Percentiles rank a stretch among this genome's conserved stretches.
phyloP scores from a whole-genome alignment of 306 rosid species.

The Rosa lucieae region DNA sequence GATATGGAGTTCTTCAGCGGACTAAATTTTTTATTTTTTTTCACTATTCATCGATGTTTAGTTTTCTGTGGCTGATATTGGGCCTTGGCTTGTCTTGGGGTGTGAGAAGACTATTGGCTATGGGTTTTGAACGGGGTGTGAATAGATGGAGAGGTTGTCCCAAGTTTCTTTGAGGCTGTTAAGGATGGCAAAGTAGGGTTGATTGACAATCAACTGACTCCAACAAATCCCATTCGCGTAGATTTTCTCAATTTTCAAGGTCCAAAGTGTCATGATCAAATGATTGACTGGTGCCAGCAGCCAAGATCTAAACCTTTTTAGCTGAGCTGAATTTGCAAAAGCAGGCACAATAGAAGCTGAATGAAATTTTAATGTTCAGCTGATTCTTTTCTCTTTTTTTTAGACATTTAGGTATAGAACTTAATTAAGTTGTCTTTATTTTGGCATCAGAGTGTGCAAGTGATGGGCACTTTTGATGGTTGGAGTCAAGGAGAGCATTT shows the following conservation, averaged over 20 bases:
- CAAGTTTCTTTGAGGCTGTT: background rate
- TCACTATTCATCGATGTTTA: background rate
- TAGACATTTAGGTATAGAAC: background rate
- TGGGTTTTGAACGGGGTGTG: background rate
- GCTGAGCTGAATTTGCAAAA: background rate
- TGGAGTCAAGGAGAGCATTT: constrained; percentile 96
- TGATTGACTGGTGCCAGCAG: background rate
- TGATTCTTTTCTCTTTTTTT: background rate
- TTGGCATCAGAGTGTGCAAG: constrained; percentile 71
- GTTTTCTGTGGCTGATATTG: background rate
- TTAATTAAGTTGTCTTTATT: background rate
- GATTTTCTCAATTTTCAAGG: background rate
- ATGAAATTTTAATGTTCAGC: background rate
- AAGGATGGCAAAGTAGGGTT: background rate
- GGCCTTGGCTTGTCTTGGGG: background rate
- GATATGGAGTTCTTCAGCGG: background rate
- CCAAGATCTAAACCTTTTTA: background rate
- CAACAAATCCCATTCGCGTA: background rate
- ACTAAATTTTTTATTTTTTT: too few relatives aligned
- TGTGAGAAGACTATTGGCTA: background rate
- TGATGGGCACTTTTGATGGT: constrained; percentile 94
- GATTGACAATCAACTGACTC: background rate
- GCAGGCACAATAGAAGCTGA: background rate
- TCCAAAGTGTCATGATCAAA: background rate
- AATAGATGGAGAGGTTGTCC: background rate